phyloP scores from a whole-genome alignment of 768 basidiomycete species.

The Lyophyllum atratum region DNA sequence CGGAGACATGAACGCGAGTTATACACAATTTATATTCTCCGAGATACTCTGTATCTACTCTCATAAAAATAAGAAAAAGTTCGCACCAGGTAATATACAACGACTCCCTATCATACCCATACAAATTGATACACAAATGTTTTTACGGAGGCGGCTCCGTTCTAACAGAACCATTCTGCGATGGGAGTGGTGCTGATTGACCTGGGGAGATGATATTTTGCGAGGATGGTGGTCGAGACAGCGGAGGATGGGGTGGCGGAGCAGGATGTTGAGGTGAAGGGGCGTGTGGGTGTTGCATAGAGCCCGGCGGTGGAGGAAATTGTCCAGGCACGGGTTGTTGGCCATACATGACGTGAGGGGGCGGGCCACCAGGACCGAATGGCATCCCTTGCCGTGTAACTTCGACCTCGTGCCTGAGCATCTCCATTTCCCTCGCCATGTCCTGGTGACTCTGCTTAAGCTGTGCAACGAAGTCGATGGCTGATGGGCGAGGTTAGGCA shows the following conservation, averaged over 20 bases:
- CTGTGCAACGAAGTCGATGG: conserved; percentile 84
- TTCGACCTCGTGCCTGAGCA: conserved; percentile 75
- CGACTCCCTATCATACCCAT: conserved; percentile 5
- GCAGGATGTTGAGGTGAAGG: conserved; percentile 34
- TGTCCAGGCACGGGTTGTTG: conserved; percentile 46
- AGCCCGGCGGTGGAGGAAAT: conserved; percentile 45
- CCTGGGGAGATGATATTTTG: conserved; percentile 56
- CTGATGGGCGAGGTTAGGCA: conserved; percentile 35
- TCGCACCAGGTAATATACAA: conserved; percentile 9
- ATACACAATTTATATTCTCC: conserved; percentile 10
- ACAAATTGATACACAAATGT: conserved; percentile 13
- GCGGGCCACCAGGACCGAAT: conserved; percentile 51
- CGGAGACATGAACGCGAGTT: not conserved
- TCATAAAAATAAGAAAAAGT: not conserved
- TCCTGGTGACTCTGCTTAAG: conserved; percentile 79
- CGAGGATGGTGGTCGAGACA: conserved; percentile 62
- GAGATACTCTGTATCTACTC: not conserved
- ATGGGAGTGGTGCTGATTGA: conserved; percentile 15
- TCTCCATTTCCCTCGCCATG: conserved; percentile 77
- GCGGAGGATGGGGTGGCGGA: conserved; percentile 33
- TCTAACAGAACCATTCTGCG: conserved; percentile 49
- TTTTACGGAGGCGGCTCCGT: conserved; percentile 41
- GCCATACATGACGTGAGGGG: conserved; percentile 50
- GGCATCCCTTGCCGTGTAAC: conserved; percentile 60
- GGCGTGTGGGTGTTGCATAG: conserved; percentile 44